Evolutionary conservation across 345 rosid species (phyloP).

Genomic region (Sapria himalayana): DNA sequence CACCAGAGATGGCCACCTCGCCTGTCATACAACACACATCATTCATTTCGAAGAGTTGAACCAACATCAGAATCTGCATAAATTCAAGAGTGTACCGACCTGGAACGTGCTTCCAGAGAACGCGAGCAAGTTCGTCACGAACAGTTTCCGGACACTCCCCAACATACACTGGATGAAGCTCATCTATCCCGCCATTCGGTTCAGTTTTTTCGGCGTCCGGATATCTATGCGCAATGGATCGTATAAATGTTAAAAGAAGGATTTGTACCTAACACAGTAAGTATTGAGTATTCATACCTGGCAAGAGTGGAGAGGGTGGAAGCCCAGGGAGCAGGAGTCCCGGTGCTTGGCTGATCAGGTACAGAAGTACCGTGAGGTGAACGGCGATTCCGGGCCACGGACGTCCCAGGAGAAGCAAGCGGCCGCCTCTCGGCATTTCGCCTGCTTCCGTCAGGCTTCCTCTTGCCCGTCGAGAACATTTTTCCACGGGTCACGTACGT

Average conservation of each 20-base stretch:
- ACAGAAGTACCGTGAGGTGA: conserved; percentile 14
- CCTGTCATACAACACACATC: conserved; percentile 20
- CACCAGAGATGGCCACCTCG: conserved; percentile 35
- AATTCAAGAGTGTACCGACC: conserved; percentile 22
- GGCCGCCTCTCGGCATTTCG: conserved; percentile 13
- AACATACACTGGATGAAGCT: conserved; percentile 64
- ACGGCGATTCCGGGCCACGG: conserved; percentile 18
- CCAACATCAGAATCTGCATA: neutral
- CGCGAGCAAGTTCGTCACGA: conserved; percentile 42
- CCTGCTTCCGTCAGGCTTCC: conserved; percentile 26
- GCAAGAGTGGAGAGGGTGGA: conserved; percentile 81
- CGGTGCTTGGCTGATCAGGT: conserved; percentile 48
- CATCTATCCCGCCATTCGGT: conserved; percentile 27
- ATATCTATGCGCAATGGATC: conserved; percentile 22
- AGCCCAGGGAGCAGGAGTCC: conserved; percentile 90
- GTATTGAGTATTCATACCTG: conserved; percentile 25
- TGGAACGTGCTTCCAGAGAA: conserved; percentile 23
- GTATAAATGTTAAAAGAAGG: conserved; percentile 5
- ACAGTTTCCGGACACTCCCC: conserved; percentile 65
- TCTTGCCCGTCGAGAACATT: conserved; percentile 70
- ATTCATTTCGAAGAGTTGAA: conserved; percentile 2
- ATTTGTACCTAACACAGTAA: neutral
- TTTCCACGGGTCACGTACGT: no score
- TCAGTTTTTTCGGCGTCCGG: conserved; percentile 25
- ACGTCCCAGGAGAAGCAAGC: conserved; percentile 37